These are phyloP conservation scores for Coniochaeta hoffmannii DNA, from an alignment of 2,329 filamentous ascomycete species.

Conservation along the genomic window DNA sequence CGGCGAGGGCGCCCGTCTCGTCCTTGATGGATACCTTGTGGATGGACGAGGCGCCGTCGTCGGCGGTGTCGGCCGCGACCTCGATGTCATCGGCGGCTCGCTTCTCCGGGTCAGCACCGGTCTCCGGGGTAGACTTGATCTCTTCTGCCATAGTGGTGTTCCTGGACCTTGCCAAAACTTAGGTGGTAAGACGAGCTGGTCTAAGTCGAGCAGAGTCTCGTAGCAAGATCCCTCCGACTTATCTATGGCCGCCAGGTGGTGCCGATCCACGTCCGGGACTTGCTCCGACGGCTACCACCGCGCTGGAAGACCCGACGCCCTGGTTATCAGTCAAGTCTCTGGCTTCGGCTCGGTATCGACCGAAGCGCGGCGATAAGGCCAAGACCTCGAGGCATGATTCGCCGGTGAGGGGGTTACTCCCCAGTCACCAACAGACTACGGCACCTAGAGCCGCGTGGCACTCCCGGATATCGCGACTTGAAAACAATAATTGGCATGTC, in stretches of 20 bases:
- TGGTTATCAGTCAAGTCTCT: background rate
- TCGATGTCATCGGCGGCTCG: background rate
- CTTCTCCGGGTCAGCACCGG: background rate
- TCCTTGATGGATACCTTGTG: slow-evolving; percentile 2
- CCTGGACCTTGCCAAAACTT: background rate
- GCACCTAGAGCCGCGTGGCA: background rate
- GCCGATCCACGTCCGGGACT: background rate
- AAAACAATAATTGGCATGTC: background rate
- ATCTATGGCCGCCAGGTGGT: background rate
- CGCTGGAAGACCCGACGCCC: background rate
- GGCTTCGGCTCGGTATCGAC: background rate
- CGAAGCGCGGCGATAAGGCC: background rate
- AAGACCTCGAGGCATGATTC: background rate
- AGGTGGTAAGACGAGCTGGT: background rate
- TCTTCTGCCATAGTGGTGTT: background rate
- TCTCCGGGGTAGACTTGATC: background rate
- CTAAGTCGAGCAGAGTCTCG: background rate
- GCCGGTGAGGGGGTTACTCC: background rate
- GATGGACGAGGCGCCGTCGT: background rate
- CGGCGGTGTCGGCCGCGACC: background rate
- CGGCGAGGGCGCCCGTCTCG: background rate
- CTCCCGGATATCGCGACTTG: background rate
- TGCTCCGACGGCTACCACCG: background rate
- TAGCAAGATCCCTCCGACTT: background rate
- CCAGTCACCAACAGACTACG: background rate